Evolutionary conservation across 805 yeast genomes (phyloP).

Genomic region (Komagataella mondaviorum): DNA sequence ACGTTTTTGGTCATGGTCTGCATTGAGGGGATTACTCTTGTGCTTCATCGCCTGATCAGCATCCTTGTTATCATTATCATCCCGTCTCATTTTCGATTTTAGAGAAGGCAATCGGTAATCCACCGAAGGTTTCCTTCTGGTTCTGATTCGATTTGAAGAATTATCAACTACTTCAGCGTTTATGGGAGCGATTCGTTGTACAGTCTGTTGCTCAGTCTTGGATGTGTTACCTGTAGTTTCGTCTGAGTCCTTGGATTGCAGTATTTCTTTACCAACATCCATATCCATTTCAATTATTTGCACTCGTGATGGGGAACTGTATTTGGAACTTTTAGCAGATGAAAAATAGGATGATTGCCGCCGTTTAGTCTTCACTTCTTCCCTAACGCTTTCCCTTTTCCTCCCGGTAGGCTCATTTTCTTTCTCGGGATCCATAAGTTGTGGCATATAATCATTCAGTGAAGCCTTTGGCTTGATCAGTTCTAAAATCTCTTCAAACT

Average conservation of each 20-base stretch:
- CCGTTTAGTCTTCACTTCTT: background rate
- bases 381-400: background rate
- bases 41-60: conserved; percentile 21
- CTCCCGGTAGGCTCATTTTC: background rate
- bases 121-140: conserved; percentile 38
- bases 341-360: background rate
- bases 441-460: background rate
- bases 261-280: background rate
- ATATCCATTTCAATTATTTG: background rate
- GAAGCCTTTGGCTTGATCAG: background rate
- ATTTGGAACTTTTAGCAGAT: background rate
- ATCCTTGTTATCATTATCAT: conserved; percentile 42
- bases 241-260: conserved; percentile 3
- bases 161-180: conserved; percentile 20
- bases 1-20: background rate
- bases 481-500: conserved; percentile 28
- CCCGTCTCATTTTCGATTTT: conserved; percentile 57
- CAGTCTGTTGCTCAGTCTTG: conserved; percentile 11
- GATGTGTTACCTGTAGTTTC: conserved; percentile 13
- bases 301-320: background rate
- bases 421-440: background rate
- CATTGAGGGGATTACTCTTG: background rate
- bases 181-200: conserved; percentile 9
- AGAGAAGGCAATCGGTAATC: conserved; percentile 59
- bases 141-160: conserved; percentile 17